Evolutionary conservation across 331 rosid genomes (phyloP).

Genomic region (Quercus phellos): DNA sequence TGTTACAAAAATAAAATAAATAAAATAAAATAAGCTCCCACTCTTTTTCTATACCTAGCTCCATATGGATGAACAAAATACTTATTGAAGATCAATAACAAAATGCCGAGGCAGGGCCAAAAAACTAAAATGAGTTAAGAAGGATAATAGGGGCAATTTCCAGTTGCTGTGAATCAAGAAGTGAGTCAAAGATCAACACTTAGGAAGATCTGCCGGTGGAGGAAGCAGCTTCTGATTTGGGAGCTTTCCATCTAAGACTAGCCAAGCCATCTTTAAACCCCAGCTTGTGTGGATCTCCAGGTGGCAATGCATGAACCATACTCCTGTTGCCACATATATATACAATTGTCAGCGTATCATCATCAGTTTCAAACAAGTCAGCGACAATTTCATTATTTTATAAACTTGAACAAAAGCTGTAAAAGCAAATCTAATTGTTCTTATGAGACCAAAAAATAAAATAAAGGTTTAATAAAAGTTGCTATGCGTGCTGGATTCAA

Average conservation of each 20-base stretch:
- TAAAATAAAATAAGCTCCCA: no score
- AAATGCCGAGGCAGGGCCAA: not conserved
- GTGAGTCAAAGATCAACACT: slow-evolving; percentile 35
- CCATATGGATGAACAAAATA: not conserved
- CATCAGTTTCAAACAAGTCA: not conserved
- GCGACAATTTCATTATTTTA: not conserved
- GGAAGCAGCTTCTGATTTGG: slow-evolving; percentile 69
- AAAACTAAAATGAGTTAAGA: not conserved
- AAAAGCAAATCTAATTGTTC: no score
- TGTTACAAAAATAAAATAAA: not conserved
- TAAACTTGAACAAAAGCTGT: no score
- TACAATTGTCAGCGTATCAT: not conserved
- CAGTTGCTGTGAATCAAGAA: not conserved
- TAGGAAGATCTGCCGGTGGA: slow-evolving; percentile 64
- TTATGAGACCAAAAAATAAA: no score
- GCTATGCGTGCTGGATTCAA: no score
- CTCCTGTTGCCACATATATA: slow-evolving; percentile 30
- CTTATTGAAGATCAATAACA: not conserved
- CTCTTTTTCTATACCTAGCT: not conserved
- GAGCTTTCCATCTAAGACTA: slow-evolving; percentile 63
- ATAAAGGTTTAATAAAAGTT: no score
- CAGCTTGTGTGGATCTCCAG: slow-evolving; percentile 70
- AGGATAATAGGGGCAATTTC: slow-evolving; percentile 4
- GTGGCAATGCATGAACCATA: slow-evolving; percentile 82
- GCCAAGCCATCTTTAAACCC: slow-evolving; percentile 80